Base-by-base conservation (phyloP, 169 alveolate genomes). In the Eimeria brunetti region DNA sequence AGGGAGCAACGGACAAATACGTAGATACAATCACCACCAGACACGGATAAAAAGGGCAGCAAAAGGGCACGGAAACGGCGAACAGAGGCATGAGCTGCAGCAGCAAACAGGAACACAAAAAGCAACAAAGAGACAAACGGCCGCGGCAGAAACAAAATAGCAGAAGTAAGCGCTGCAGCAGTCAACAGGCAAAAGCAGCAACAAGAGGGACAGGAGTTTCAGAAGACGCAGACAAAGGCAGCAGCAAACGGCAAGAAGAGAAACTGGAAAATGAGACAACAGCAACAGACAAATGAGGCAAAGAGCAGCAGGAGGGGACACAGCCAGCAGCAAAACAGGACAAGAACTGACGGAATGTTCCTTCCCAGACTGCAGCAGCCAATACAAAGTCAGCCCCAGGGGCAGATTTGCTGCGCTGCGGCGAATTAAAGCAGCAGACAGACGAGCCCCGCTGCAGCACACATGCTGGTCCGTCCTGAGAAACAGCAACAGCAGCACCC, bases 401-500 rank as follows among this genome's bases (percentile, higher is more conserved):
- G 86, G 44, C 24, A 49, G 22, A 41, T 49, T 44, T 30, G 36
- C 6, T 27, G 51, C 60, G 58, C 86, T 41, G 62, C 86, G 86
- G 41, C 86, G 86, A 22, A 76, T 76, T 18, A 76, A 58, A 46
- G 86, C 51, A 24, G 60, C 86, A 33, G 38, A 16, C 4, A 76
- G 53, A 2, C 86, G 86, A n/a, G 64, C 44, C n/a, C 86, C 86
- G 58, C 86, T 76, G 38, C 64, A 9, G 64, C 64, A 36, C 62
- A 76, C 86, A 58, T 76, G 86, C 62, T 76, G 86, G 30, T 69
- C 80, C 22, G 80, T 69, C 80, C 80, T 69, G 44, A 69, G 36
- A 18, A 76, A 27, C 51, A 38, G 81, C 49, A 71, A 51, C 81
- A 30, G 81, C 81, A 71, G 49, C 49, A 71, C 27, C 81, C 22